Conservation (phyloP, 2,329 filamentous ascomycete genomes). For the Didymella lethalis region DNA sequence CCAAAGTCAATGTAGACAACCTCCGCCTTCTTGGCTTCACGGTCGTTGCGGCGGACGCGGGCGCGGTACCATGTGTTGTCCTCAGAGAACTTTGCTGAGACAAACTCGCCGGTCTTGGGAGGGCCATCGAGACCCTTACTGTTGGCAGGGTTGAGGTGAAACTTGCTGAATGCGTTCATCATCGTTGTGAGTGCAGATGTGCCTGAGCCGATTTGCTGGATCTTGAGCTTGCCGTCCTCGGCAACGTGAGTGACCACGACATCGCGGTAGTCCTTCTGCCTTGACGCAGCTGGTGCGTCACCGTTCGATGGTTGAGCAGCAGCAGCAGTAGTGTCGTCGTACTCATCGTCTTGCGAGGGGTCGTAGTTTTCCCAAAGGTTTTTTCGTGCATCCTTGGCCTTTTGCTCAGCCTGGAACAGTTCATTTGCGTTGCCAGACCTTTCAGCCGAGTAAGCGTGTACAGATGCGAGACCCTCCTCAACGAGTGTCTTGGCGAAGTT, state of each 20-base stretch:
- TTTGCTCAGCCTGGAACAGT: conserved; percentile 84
- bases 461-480: conserved; percentile 90
- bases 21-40: conserved; percentile 83
- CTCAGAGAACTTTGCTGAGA: conserved; percentile 87
- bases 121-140: conserved; percentile 74
- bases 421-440: conserved; percentile 90
- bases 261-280: conserved; percentile 91
- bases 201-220: conserved; percentile 88
- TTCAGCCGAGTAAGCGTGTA: conserved; percentile 95
- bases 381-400: conserved; percentile 87
- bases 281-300: conserved; percentile 64
- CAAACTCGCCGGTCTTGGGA: conserved; percentile 90
- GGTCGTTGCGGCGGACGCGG: conserved; percentile 89
- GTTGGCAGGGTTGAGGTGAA: conserved; percentile 87
- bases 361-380: conserved; percentile 95
- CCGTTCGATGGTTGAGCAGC: conserved; percentile 59
- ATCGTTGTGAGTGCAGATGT: conserved; percentile 84
- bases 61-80: conserved; percentile 96
- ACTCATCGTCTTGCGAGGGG: conserved; percentile 84
- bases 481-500: conserved; percentile 93
- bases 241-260: conserved; percentile 93
- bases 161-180: conserved; percentile 90
- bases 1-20: conserved; percentile 96
- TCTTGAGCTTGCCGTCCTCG: conserved; percentile 79
- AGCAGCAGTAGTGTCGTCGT: conserved; percentile 57